Evolutionary conservation across 2,329 filamentous ascomycete genomes (phyloP), one percentile per base, ranked within the genome.

Genomic region (Sporothrix phasma): DNA sequence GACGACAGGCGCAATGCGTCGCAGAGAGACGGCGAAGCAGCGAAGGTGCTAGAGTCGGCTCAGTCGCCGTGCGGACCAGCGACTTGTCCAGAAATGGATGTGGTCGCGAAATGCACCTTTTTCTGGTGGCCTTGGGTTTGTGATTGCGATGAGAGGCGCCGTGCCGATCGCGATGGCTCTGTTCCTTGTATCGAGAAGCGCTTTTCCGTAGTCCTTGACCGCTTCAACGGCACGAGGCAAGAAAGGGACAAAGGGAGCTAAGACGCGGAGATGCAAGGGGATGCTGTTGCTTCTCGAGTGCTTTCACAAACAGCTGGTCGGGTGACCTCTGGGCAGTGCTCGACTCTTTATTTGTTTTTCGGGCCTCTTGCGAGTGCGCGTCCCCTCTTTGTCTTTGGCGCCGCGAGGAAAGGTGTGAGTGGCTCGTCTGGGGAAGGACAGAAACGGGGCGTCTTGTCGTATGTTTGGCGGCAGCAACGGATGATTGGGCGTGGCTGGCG

Each of bases 1-100:
- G 63, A 65, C 63, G 63, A 64, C 58, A 64, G 46, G 34, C 34
- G 37, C 41, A 59, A 60, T 31, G 34, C 46, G 61, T 24, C 15
- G 56, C 46, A 10, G n/a, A 24, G 26, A 53, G n/a, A 54, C 22
- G 51, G 51, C 51, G 51, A 56, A 37, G 31, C 31, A 39, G 51
- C 51, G 31, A 39, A 56, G 31, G 51, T 56, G 51, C 51, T 24
- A 22, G 58, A 26, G 37, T 29, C 29, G n/a, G 46, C 22, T 13
- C 3, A 59, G 37, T 17, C 5, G 6, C 11, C 19, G 22, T 56
- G 39, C 58, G 24, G 49, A 64, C 46, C n/a, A 37, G 51, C 51
- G 51, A 39, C 51, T 29, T 56, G 51, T 31, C 49, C 49, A 54
- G 37, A 54, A 22, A 7, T 54, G 49, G 49, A 54, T 54, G 49